Percentiles rank a stretch among this genome's conserved stretches.
phyloP scores from a whole-genome alignment of 2,329 filamentous ascomycete species.

The Botrytis tulipae region DNA sequence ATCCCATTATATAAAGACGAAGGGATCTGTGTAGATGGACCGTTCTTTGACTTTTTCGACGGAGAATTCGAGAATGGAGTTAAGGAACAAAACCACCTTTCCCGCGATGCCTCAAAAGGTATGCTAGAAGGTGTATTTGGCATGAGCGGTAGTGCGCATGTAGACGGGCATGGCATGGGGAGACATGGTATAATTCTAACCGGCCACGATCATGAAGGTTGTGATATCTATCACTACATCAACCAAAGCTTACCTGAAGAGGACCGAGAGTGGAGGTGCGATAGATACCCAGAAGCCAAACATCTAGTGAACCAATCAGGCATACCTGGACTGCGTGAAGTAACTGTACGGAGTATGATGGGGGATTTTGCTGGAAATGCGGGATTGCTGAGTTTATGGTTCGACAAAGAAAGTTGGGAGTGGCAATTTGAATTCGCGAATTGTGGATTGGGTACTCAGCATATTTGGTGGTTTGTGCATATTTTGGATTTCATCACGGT shows the following conservation, averaged over 20 bases:
- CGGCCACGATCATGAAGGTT: slow-evolving; percentile 93
- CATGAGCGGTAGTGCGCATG: slow-evolving; percentile 61
- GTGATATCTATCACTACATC: slow-evolving; percentile 82
- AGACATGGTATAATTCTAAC: slow-evolving; percentile 79
- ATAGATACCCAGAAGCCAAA: slow-evolving; percentile 48
- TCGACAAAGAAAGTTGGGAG: slow-evolving; percentile 66
- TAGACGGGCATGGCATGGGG: slow-evolving; percentile 61
- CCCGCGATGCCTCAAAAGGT: slow-evolving; percentile 65
- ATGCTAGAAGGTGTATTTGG: slow-evolving; percentile 86
- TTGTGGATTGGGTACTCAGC: slow-evolving; percentile 80
- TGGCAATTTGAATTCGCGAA: slow-evolving; percentile 81
- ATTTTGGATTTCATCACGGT: slow-evolving; percentile 54
- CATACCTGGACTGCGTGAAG: slow-evolving; percentile 71
- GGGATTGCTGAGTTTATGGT: slow-evolving; percentile 86
- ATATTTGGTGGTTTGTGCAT: slow-evolving; percentile 93
- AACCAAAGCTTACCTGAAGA: slow-evolving; percentile 51
- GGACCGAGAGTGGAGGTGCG: slow-evolving; percentile 41
- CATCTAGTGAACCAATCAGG: slow-evolving; percentile 42
- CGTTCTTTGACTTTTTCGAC: slow-evolving; percentile 76
- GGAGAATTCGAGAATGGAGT: slow-evolving; percentile 68
- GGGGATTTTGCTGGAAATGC: slow-evolving; percentile 92
- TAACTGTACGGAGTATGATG: slow-evolving; percentile 98
- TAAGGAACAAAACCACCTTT: slow-evolving; percentile 89
- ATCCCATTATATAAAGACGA: slow-evolving; percentile 82
- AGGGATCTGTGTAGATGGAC: slow-evolving; percentile 80